Evolutionary conservation across 139 green algal species (phyloP).

Genomic region (Edaphochlamys debaryana): DNA sequence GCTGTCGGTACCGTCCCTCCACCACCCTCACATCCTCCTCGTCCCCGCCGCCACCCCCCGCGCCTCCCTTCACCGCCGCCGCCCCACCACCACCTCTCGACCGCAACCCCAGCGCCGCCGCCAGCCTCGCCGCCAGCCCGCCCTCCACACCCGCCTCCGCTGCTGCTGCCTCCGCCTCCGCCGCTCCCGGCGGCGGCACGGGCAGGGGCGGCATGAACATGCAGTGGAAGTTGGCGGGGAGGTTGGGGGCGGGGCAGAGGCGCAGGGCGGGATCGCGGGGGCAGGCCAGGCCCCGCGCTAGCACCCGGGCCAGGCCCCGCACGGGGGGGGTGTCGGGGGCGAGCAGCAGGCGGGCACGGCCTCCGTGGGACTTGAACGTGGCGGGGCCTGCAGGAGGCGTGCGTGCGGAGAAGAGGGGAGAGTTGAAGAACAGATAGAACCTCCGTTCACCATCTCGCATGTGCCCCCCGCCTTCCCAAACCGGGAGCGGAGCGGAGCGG

Average conservation of each 20-base stretch:
- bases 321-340: constrained; percentile 64
- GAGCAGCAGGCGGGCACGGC: constrained; percentile 54
- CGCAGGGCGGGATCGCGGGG: constrained; percentile 54
- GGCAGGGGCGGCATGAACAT: constrained; percentile 57
- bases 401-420: background rate
- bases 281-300: constrained; percentile 70
- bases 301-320: constrained; percentile 12
- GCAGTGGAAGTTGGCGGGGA: constrained; percentile 64
- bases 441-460: no score
- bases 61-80: no score
- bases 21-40: background rate
- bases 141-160: no score
- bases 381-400: constrained; percentile 60
- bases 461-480: no score
- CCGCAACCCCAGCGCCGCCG: no score
- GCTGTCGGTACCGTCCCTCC: background rate
- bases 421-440: no score
- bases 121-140: no score
- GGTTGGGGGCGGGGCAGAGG: constrained; percentile 40
- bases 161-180: background rate
- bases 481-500: no score
- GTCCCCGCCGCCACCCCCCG: no score
- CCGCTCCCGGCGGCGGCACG: constrained; percentile 3
- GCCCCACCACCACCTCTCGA: background rate
- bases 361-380: background rate